These are phyloP conservation scores for Deuterostichococcus epilithicus DNA, from an alignment of 139 green algal genomes.

Conservation along the genomic window DNA sequence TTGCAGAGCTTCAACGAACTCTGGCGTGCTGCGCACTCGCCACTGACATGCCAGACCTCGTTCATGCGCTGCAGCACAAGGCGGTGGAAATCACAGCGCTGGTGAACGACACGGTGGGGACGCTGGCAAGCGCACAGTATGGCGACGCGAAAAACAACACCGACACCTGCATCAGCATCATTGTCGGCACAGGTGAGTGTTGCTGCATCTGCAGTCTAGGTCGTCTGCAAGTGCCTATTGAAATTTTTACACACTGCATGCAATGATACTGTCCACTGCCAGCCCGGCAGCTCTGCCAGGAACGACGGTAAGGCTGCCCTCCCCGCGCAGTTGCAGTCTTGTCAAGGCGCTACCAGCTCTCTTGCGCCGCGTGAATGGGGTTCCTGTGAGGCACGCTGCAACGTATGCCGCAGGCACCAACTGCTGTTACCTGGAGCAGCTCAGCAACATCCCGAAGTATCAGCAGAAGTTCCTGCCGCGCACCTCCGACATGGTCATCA, in stretches of 20 bases:
- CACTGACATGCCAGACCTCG: background rate
- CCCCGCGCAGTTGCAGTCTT: too few relatives aligned
- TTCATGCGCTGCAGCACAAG: constrained; percentile 8
- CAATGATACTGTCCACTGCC: too few relatives aligned
- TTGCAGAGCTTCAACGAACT: background rate
- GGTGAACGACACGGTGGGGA: constrained; percentile 81
- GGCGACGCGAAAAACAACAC: constrained; percentile 26
- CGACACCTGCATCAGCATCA: constrained; percentile 62
- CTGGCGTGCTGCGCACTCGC: background rate
- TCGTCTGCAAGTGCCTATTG: too few relatives aligned
- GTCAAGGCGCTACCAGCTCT: too few relatives aligned
- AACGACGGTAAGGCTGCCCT: too few relatives aligned
- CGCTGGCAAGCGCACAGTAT: constrained; percentile 62
- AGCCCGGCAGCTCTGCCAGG: too few relatives aligned
- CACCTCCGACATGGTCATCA: constrained; percentile 43
- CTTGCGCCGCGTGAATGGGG: too few relatives aligned
- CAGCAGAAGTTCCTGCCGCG: constrained; percentile 1
- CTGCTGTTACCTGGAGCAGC: constrained; percentile 69
- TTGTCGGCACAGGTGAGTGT: constrained; percentile 65
- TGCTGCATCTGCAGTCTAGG: too few relatives aligned
- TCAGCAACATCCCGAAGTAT: constrained; percentile 49
- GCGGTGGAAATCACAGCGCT: constrained; percentile 45
- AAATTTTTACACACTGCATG: too few relatives aligned
- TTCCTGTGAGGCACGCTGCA: too few relatives aligned
- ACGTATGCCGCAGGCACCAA: constrained; percentile 69